phyloP scores from a whole-genome alignment of 768 basidiomycete species.

The Russula griseocarnosa region DNA sequence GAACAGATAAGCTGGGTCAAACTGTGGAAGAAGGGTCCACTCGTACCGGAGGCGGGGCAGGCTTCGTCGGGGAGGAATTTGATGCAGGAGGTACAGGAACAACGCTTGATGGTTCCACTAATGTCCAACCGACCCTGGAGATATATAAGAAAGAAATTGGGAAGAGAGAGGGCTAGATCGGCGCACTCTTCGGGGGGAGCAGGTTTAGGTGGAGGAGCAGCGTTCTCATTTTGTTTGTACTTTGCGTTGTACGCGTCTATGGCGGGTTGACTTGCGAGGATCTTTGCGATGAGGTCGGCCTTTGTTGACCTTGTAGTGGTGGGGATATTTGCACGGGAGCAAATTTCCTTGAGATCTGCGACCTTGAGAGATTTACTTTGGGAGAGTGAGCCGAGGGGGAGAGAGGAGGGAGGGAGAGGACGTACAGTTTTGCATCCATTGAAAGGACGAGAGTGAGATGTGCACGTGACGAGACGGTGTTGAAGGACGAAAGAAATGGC shows the following conservation, averaged over 20 bases:
- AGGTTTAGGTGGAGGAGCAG: constrained; percentile 22
- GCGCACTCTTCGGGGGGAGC: constrained; percentile 36
- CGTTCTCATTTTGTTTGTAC: constrained; percentile 20
- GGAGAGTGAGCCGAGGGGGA: constrained; percentile 12
- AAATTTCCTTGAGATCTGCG: constrained; percentile 61
- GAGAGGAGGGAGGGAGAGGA: constrained; percentile 19
- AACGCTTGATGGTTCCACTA: not conserved
- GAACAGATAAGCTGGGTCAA: not conserved
- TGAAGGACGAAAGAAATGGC: not conserved
- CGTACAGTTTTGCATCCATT: constrained; percentile 44
- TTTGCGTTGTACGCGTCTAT: constrained; percentile 45
- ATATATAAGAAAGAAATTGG: not conserved
- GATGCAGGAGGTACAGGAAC: not conserved
- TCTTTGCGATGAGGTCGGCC: constrained; percentile 59
- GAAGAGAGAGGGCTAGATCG: not conserved
- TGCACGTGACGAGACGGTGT: not conserved
- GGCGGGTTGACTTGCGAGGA: constrained; percentile 51
- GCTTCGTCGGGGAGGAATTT: constrained; percentile 10
- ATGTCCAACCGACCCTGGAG: constrained; percentile 16
- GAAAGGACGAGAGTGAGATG: not conserved
- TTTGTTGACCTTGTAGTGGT: constrained; percentile 59
- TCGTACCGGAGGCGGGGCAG: constrained; percentile 4
- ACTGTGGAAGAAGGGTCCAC: not conserved
- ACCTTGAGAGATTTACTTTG: constrained; percentile 63
- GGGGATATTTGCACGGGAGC: constrained; percentile 47